A percentile compares a stretch with the other conserved stretches of the same genome.
These are phyloP conservation scores for Yamadazyma sp. DNA, from an alignment of 1,139 yeast species.

Conservation along the genomic window DNA sequence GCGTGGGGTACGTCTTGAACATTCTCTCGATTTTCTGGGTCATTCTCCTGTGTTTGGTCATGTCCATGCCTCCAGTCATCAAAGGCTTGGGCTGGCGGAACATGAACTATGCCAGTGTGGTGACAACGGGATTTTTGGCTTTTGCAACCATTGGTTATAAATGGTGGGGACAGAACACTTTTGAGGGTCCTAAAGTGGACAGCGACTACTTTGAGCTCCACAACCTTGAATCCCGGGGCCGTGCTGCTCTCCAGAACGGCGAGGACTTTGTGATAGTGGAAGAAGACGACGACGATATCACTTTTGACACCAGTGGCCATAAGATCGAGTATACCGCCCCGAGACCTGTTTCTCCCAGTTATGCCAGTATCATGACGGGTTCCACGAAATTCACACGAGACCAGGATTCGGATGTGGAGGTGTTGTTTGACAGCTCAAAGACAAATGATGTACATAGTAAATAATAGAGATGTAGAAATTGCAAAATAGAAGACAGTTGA, in stretches of 20 bases:
- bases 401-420: slow-evolving; percentile 6
- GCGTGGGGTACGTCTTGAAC: slow-evolving; percentile 64
- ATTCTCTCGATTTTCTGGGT: slow-evolving; percentile 62
- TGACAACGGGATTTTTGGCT: slow-evolving; percentile 48
- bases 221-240: slow-evolving; percentile 23
- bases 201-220: slow-evolving; percentile 46
- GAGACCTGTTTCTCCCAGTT: slow-evolving; percentile 12
- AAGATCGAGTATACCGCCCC: slow-evolving; percentile 12
- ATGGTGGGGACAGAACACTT: slow-evolving; percentile 59
- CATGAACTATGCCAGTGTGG: slow-evolving; percentile 77
- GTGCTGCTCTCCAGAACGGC: slow-evolving; percentile 9
- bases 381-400: slow-evolving; percentile 1
- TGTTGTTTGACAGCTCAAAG: slow-evolving; percentile 9
- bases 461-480: too few species aligned
- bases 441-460: too few species aligned
- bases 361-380: slow-evolving; percentile 7
- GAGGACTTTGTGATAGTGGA: slow-evolving; percentile 11
- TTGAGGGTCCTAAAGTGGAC: slow-evolving; percentile 66
- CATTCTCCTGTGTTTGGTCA: slow-evolving; percentile 55
- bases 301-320: slow-evolving; percentile 10
- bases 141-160: slow-evolving; percentile 52
- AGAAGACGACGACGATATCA: slow-evolving; percentile 13
- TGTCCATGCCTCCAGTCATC: slow-evolving; percentile 74
- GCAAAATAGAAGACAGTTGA: background rate
- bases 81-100: slow-evolving; percentile 55